Evolutionary conservation across 1,284 basidiomycete genomes (phyloP).

Genomic region (Boletellus sp.): DNA sequence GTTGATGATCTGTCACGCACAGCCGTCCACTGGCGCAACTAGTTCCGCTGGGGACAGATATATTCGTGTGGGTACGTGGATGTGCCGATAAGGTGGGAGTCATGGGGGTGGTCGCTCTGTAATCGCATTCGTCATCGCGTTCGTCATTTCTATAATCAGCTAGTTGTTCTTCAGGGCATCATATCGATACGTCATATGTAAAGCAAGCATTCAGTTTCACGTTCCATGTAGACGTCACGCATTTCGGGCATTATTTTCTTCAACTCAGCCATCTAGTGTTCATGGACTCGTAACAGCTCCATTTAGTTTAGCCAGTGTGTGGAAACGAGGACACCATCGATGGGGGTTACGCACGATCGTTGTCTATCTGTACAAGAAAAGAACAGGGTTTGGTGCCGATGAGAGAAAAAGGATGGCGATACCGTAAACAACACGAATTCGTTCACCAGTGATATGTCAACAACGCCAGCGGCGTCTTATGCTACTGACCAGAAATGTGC

Average conservation of each 20-base stretch:
- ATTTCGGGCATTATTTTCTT: conserved; percentile 13
- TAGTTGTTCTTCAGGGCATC: conserved; percentile 21
- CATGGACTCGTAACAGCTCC: conserved; percentile 2
- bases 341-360: background rate
- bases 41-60: conserved; percentile 15
- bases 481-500: conserved; percentile 10
- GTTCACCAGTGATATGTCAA: conserved; percentile 3
- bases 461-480: conserved; percentile 1
- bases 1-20: conserved; percentile 9
- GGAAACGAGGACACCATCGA: too few species aligned
- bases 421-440: conserved; percentile 1
- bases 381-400: conserved; percentile 17
- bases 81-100: conserved; percentile 24
- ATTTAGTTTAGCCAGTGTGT: too few species aligned
- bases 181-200: conserved; percentile 27
- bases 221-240: conserved; percentile 18
- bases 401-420: conserved; percentile 12
- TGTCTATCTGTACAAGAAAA: conserved; percentile 5
- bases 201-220: conserved; percentile 18
- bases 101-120: too few species aligned
- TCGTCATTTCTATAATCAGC: conserved; percentile 10
- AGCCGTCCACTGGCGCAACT: conserved; percentile 7
- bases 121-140: background rate
- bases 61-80: conserved; percentile 19
- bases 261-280: background rate